Evolutionary conservation across 331 rosid species (phyloP), one percentile per base, ranked within the genome.

Genomic region (Prunus yedoensis): DNA sequence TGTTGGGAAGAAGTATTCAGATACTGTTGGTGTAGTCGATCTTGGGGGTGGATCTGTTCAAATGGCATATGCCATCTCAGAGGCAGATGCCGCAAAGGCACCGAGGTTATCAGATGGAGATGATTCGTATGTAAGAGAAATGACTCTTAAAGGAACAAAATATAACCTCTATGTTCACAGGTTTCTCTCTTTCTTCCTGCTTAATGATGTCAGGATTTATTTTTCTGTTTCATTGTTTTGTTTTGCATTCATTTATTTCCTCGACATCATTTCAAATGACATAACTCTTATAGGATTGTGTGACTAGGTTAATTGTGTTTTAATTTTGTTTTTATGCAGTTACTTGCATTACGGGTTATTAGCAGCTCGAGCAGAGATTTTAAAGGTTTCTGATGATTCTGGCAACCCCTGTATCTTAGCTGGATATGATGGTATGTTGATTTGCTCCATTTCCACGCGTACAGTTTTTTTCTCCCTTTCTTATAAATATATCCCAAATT

Each of bases 41-140:
- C 99, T 95, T 79, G 99, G 99, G n/a, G 99, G 99, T 78, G 99
- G 99, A 68, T 95, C 99, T 82, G 96, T 95, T 79, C 99, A 95
- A 86, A 95, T 95, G 97, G 99, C 99, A 43, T 95, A 95, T 89
- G 97, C 99, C 67, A 87, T 95, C 80, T 90, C 99, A 1, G 97
- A 92, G 83, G 41, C 80, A 43, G 97, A 88, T 58, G 93, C 96
- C 66, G 87, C 84, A n/a, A 81, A 65, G 79, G 96, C 97, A 77
- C 94, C 98, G 30, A 81, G 81, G 77, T 52, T 80, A 75, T 51
- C 65, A 21, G 89, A 83, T 56, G 97, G 87, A 60, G 94, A 77
- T 77, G 93, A 93, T 32, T 67, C 80, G 43, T 92, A 90, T 71
- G 85, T 95, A 53, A 90, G 90, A 85, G 85, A 87, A 78, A 95